phyloP scores from a whole-genome alignment of 2,329 filamentous ascomycete species.

The Trichoderma hamatum region DNA sequence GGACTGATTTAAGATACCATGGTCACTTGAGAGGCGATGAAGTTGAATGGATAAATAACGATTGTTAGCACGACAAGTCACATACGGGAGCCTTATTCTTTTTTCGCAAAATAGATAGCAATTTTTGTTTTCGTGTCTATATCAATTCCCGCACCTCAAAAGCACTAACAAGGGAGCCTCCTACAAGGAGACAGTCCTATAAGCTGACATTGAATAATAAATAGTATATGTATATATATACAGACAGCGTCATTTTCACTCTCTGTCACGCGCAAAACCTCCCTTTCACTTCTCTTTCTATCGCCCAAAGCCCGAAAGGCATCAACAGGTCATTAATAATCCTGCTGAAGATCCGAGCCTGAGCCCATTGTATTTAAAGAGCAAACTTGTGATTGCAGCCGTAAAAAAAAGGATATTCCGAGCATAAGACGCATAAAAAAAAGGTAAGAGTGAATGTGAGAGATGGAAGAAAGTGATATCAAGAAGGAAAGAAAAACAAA shows the following conservation, averaged over 20 bases:
- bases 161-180: neutral
- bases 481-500: slow-evolving; percentile 5
- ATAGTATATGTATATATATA: slow-evolving; percentile 27
- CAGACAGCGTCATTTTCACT: slow-evolving; percentile 25
- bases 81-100: neutral
- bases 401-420: slow-evolving; percentile 24
- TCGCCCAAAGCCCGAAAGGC: slow-evolving; percentile 1
- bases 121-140: slow-evolving; percentile 26
- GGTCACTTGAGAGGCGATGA: neutral
- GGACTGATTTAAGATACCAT: neutral
- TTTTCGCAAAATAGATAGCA: neutral
- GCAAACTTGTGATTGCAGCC: slow-evolving; percentile 35
- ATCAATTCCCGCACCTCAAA: slow-evolving; percentile 11
- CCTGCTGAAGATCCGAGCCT: slow-evolving; percentile 13
- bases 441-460: neutral
- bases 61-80: neutral
- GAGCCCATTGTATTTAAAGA: slow-evolving; percentile 34
- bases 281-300: slow-evolving; percentile 17
- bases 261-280: slow-evolving; percentile 22
- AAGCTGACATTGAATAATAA: slow-evolving; percentile 22
- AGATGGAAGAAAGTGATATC: slow-evolving; percentile 22
- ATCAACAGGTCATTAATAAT: neutral
- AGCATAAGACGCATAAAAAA: slow-evolving; percentile 23
- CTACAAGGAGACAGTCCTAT: neutral
- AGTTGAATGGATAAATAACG: neutral